phyloP scores from a whole-genome alignment of 2,329 filamentous ascomycete species.

The Penicillium sp. region DNA sequence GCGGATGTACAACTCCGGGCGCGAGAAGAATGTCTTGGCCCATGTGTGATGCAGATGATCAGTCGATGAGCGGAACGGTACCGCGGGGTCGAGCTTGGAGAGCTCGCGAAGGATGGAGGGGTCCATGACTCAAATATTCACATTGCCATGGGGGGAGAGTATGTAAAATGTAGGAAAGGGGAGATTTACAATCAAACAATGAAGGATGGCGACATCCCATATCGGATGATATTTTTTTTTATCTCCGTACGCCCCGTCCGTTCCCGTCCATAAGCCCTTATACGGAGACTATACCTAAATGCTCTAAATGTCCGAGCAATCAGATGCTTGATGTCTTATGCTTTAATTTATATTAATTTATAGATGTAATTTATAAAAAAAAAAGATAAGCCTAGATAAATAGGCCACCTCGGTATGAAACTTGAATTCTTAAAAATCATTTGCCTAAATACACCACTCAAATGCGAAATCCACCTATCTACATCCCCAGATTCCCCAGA shows the following conservation, averaged over 20 bases:
- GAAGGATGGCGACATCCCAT: constrained; percentile 19
- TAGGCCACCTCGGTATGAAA: background rate
- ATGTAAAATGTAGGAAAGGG: background rate
- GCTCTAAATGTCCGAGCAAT: background rate
- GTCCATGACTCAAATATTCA: constrained; percentile 38
- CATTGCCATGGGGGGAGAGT: constrained; percentile 1
- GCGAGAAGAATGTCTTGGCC: constrained; percentile 87
- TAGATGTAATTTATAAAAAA: constrained; percentile 4
- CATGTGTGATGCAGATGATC: constrained; percentile 84
- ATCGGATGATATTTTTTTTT: constrained; percentile 3
- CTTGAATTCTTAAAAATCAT: constrained; percentile 1
- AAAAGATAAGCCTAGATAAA: background rate
- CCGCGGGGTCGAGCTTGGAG: constrained; percentile 56
- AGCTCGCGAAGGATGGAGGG: constrained; percentile 55
- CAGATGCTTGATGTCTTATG: no score
- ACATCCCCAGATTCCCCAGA: constrained; percentile 27
- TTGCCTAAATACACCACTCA: constrained; percentile 13
- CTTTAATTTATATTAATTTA: background rate
- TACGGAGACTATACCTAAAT: background rate
- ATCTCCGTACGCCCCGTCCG: background rate
- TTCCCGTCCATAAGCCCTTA: background rate
- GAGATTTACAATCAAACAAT: background rate
- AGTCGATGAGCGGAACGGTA: constrained; percentile 74
- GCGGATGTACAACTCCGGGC: constrained; percentile 87
- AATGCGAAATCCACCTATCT: constrained; percentile 17